These are phyloP conservation scores for Eustoma russellianum DNA, from an alignment of 257 asterid species.

Conservation along the genomic window DNA sequence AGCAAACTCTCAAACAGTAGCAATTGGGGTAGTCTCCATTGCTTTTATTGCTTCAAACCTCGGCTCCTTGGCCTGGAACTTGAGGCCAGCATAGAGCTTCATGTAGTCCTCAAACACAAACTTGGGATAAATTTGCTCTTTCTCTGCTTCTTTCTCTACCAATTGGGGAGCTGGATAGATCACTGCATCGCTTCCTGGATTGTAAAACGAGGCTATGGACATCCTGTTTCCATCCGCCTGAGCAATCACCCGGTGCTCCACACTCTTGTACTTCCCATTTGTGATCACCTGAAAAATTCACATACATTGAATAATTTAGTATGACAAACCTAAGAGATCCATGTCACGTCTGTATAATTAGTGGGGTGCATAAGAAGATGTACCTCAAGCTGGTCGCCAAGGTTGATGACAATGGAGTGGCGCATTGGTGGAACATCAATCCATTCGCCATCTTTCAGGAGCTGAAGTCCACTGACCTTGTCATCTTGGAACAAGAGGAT, in stretches of 20 bases:
- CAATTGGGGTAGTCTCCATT: constrained; percentile 8
- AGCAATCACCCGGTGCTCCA: constrained; percentile 20
- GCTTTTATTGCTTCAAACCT: constrained; percentile 23
- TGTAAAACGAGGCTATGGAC: constrained; percentile 23
- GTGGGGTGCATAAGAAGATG: no score
- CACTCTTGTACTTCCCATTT: constrained; percentile 23
- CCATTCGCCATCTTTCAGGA: constrained; percentile 51
- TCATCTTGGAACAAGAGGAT: constrained; percentile 62
- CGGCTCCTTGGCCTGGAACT: constrained; percentile 25
- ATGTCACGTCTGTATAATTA: no score
- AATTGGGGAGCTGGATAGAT: constrained; percentile 18
- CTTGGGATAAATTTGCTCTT: constrained; percentile 11
- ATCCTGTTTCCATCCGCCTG: constrained; percentile 18
- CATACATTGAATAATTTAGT: not conserved
- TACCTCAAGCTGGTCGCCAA: constrained; percentile 75
- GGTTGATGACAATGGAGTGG: constrained; percentile 57
- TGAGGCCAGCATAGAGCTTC: constrained; percentile 18
- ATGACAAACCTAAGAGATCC: no score
- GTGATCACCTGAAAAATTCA: constrained; percentile 1
- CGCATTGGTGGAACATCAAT: constrained; percentile 50
- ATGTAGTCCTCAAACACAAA: constrained; percentile 19
- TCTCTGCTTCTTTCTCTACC: constrained; percentile 9
- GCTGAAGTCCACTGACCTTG: constrained; percentile 50
- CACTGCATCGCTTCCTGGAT: constrained; percentile 22
- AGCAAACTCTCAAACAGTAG: not conserved